Evolutionary conservation across 495 filamentous ascomycete species (phyloP).

Genomic region (Neurospora sp.): DNA sequence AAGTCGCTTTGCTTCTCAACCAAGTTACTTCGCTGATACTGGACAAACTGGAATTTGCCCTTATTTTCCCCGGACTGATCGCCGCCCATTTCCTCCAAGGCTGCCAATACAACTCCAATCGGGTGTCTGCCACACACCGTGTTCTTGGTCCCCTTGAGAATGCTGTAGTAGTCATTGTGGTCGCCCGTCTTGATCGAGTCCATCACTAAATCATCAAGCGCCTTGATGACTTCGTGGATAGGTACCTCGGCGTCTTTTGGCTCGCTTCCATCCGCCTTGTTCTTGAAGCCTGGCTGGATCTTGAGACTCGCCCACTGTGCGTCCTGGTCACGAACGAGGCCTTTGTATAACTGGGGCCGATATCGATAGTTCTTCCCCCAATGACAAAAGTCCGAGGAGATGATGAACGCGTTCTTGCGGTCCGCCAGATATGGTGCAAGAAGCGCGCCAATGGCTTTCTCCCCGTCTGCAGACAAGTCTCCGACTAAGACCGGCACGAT

Average conservation of each 20-base stretch:
- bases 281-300: conserved; percentile 37
- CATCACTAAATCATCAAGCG: conserved; percentile 75
- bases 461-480: conserved; percentile 52
- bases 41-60: conserved; percentile 69
- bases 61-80: conserved; percentile 29
- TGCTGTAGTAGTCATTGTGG: conserved; percentile 57
- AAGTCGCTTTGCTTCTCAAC: conserved; percentile 62
- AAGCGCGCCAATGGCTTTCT: conserved; percentile 57
- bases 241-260: conserved; percentile 20
- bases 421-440: conserved; percentile 75
- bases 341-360: conserved; percentile 26
- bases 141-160: conserved; percentile 65
- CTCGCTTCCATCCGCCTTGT: conserved; percentile 7
- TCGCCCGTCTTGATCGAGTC: conserved; percentile 66
- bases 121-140: conserved; percentile 95
- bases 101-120: conserved; percentile 90
- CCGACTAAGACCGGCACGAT: conserved; percentile 87
- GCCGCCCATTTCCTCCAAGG: conserved; percentile 50
- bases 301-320: conserved; percentile 45
- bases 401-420: conserved; percentile 67
- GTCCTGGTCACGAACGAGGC: conserved; percentile 13
- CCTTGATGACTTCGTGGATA: conserved; percentile 78
- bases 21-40: conserved; percentile 85
- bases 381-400: conserved; percentile 94
- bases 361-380: conserved; percentile 87